Base-by-base conservation (phyloP, 2,329 filamentous ascomycete genomes). In the Exophiala dermatitidis region DNA sequence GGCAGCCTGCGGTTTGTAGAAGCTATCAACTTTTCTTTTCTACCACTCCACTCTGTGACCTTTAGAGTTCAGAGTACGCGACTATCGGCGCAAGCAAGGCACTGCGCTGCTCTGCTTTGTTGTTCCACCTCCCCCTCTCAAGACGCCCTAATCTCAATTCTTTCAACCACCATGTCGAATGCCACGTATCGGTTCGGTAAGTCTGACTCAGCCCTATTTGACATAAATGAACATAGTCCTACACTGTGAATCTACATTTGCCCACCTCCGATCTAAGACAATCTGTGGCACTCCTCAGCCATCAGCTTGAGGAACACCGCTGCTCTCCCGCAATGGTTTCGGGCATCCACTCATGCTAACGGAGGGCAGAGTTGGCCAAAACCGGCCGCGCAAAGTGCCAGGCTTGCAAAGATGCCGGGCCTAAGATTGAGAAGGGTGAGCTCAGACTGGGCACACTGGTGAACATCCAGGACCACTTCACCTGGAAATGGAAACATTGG, bases 401-500 rank as follows among this genome's bases (percentile, higher is more conserved):
- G 58, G 76, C 83, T 58, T 96, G 91, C 77, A 90, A 90, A 69
- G 77, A 85, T 2, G 72, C 71, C 1, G 74, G 66, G 1, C 66
- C 77, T 64, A 95, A 95, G 72, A 88, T 95, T 65, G 61, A 65
- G 29, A 95, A 95, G 72, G 88, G 85, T 52, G 82, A 88, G 60
- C 72, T 95, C 2, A 85, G 91, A 51, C 80, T 90, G 49, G 91
- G 87, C 40, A 78, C 77, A 26, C 88, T 84, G 76, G 79, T 95
- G 58, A 79, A 78, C 5, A 78, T 85, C 31, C 64, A 74, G 0
- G 73, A 74, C 1, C 77, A 83, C 64, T 80, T 80, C 40, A 78
- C 77, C 64, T 95, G 83, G 81, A 69, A 74, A 53, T 97, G 86
- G 83, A 86, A 85, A 66, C 91, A 97, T 68, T 96, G 91, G 91